Base-by-base conservation (phyloP, 257 asterid species). In the Lithospermum erythrorhizon region DNA sequence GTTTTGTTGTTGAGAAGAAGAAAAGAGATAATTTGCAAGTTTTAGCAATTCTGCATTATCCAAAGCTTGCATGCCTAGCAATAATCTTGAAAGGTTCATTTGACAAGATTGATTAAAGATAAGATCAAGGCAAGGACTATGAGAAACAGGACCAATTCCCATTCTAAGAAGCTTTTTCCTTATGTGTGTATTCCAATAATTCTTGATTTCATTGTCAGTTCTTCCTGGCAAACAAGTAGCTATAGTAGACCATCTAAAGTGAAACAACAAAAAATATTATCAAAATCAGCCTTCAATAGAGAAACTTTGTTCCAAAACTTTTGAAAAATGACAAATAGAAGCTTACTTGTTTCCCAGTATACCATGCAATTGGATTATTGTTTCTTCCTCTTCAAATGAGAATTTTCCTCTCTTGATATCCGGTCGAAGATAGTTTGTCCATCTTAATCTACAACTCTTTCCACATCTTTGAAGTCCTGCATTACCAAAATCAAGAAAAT, bases 121-220 rank as follows among this genome's bases (percentile, higher is more conserved):
- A 62, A 86, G 95, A 70, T 86, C 94, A 18, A 83, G 87, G 0
- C 89, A 82, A 13, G 97, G 97, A 58, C 69, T 79, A 65, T 89
- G 97, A 0, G 97, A 86, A 17, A 86, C 87, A 0, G 97, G 97
- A 25, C 86, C 97, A 22, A 84, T 84, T 45, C 97, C 97, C 97
- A 84, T 86, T 20, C 91, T 70, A 2, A 89, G 77, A 32, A 89
- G 91, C 68, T 86, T 78, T 66, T 89, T 89, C 4, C 94, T 61
- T 14, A 86, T 81, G 73, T 82, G 89, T 0, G 95, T 86, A 74
- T 89, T 89, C 97, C 97, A 89, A 18, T 73, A 89, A 62, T 89
- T 89, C 69, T 89, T 89, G 61, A 89, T 89, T 49, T 89, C 97
- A 1, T 89, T 89, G 58, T 89, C 97, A 0, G 97, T 89, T 64